These are phyloP conservation scores for Chrysoporthe austroafricana DNA, from an alignment of 2,329 filamentous ascomycete genomes.

Conservation along the genomic window DNA sequence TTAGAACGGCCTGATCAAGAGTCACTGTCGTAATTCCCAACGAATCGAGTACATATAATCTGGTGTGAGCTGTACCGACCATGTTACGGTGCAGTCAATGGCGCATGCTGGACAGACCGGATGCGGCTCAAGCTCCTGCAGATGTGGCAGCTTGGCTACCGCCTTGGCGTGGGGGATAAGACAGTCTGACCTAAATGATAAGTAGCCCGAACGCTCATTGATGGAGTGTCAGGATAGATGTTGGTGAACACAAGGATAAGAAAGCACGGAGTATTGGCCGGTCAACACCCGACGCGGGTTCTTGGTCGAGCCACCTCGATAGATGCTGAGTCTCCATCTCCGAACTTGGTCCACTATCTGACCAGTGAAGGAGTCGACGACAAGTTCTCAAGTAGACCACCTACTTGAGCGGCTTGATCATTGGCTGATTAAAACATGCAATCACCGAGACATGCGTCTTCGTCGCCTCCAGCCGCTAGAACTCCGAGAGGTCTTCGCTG, in stretches of 20 bases:
- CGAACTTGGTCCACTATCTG: too few species aligned
- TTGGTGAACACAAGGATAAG: not conserved
- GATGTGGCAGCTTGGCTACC: not conserved
- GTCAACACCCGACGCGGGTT: not conserved
- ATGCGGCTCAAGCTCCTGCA: conserved; percentile 4
- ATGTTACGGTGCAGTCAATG: not conserved
- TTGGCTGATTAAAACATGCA: not conserved
- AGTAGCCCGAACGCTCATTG: not conserved
- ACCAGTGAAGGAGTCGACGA: not conserved
- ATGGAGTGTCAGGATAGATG: not conserved
- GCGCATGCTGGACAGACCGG: not conserved
- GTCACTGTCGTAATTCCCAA: not conserved
- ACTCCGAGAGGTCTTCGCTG: conserved; percentile 32
- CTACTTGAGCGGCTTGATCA: not conserved
- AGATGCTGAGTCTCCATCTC: not conserved
- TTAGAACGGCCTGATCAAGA: not conserved
- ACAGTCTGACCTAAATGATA: too few species aligned
- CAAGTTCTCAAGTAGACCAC: not conserved
- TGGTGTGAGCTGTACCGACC: not conserved
- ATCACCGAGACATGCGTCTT: not conserved
- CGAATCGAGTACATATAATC: not conserved
- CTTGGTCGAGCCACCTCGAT: not conserved
- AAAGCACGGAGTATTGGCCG: not conserved
- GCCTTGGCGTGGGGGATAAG: conserved; percentile 2
- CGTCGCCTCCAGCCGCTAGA: not conserved